Percentiles rank a stretch among this genome's conserved stretches.
These are phyloP conservation scores for Danielia oregonensis DNA, from an alignment of 805 yeast genomes.

Conservation along the genomic window DNA sequence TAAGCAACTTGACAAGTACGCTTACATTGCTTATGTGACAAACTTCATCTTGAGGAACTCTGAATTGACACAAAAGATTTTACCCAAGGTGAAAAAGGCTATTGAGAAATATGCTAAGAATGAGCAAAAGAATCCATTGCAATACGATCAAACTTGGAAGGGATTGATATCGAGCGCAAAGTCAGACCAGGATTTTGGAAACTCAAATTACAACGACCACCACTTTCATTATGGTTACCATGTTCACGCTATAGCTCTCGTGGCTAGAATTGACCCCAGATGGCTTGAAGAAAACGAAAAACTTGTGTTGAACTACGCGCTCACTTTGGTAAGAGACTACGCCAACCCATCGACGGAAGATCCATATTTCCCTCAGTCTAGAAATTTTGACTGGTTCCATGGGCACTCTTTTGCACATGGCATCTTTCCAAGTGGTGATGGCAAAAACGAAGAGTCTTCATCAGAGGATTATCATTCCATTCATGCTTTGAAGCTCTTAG, in stretches of 20 bases:
- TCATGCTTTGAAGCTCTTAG: constrained; percentile 68
- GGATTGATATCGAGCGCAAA: constrained; percentile 74
- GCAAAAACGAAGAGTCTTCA: constrained; percentile 71
- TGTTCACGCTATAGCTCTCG: constrained; percentile 64
- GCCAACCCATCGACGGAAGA: constrained; percentile 58
- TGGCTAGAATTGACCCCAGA: constrained; percentile 49
- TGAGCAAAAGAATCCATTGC: constrained; percentile 66
- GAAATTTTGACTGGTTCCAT: constrained; percentile 71
- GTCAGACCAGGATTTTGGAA: constrained; percentile 64
- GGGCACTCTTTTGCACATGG: constrained; percentile 85
- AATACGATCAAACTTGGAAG: constrained; percentile 75
- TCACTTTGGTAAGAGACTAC: constrained; percentile 59
- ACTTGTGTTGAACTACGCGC: constrained; percentile 48
- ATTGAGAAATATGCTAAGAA: constrained; percentile 66
- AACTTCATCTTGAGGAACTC: constrained; percentile 61
- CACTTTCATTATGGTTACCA: constrained; percentile 78
- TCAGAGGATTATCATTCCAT: constrained; percentile 73
- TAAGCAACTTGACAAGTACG: constrained; percentile 55
- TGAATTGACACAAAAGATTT: constrained; percentile 45
- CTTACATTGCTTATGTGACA: constrained; percentile 74
- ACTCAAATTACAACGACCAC: constrained; percentile 69
- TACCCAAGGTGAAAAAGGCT: constrained; percentile 63
- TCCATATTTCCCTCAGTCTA: constrained; percentile 56
- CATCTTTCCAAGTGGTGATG: constrained; percentile 65
- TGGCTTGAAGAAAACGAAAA: constrained; percentile 31